Percentiles rank a stretch among this genome's conserved stretches.
These are phyloP conservation scores for Fonsecaea pugnacius DNA, from an alignment of 2,329 filamentous ascomycete genomes.

Conservation along the genomic window DNA sequence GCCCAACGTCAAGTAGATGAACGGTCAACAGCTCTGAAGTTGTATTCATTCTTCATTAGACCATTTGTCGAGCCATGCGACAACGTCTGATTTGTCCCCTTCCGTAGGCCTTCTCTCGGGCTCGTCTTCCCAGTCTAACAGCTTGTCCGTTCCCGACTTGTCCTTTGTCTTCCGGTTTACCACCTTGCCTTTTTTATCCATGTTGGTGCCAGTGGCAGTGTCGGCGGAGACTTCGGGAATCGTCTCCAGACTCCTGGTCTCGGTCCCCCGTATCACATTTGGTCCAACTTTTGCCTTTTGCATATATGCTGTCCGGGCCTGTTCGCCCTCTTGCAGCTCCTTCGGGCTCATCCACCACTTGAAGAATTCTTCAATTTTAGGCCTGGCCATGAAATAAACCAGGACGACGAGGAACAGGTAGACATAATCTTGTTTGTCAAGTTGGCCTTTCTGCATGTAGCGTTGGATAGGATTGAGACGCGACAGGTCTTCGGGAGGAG, in stretches of 20 bases:
- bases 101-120: conserved; percentile 25
- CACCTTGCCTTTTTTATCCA: conserved; percentile 26
- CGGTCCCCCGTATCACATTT: conserved; percentile 33
- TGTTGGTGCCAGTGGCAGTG: conserved; percentile 23
- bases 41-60: conserved; percentile 22
- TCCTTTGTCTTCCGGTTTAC: conserved; percentile 36
- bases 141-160: conserved; percentile 34
- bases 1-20: not conserved
- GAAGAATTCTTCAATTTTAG: conserved; percentile 32
- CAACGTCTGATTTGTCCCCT: conserved; percentile 34
- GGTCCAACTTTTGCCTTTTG: conserved; percentile 33
- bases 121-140: conserved; percentile 39
- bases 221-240: conserved; percentile 24
- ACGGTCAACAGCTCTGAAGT: not conserved
- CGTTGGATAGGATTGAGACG: conserved; percentile 37
- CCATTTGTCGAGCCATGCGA: conserved; percentile 38
- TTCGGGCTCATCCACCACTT: conserved; percentile 30
- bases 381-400: conserved; percentile 34
- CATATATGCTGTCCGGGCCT: conserved; percentile 26
- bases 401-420: conserved; percentile 33
- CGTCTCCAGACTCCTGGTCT: conserved; percentile 17
- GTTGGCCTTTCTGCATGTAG: conserved; percentile 37
- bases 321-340: conserved; percentile 30
- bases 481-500: conserved; percentile 33
- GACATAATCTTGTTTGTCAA: conserved; percentile 34